Base-by-base conservation (phyloP, 2,329 filamentous ascomycete genomes). In the Phoma herbarum region DNA sequence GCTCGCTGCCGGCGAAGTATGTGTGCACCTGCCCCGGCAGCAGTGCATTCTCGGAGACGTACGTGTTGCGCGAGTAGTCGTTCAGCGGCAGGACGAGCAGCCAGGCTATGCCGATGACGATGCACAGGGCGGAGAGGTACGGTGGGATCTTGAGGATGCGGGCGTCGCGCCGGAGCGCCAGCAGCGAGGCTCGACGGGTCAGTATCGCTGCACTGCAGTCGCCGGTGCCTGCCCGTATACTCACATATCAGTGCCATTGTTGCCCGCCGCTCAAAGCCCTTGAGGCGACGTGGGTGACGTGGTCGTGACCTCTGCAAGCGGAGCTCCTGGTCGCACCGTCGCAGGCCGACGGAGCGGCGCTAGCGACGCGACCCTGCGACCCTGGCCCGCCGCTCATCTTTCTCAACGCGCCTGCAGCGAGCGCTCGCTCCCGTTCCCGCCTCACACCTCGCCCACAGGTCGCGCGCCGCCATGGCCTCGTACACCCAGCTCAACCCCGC, bases 31-130 rank as follows among this genome's bases (percentile, higher is more conserved):
- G 95, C 2, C 93, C 95, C 0, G 95, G 95, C 14, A 99, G 83
- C 31, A 99, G 87, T 11, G 95, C 95, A 76, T 99, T 99, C 78
- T 99, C 95, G 42, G 94, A 98, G 57, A 99, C 95, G 78, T 99
- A 99, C 1, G 94, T 99, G 60, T 86, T 85, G 65, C 95, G 88
- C 49, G 93, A 97, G 81, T 98, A 97, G 66, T 93, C 86, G 77
- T 98, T 86, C 52, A 98, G 84, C 2, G 95, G 95, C 1, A 99
- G 86, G 29, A 98, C 84, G 22, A 97, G 86, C 14, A 99, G 87
- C 92, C 94, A 99, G 67, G 87, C 86, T 55, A 97, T 86, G 52
- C 95, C 95, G 70, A 97, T 85, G 47, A 94, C 70, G 69, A 98
- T 88, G 78, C 91, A 96, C 39, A 96, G 81, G 50, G 92, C 84